These are phyloP conservation scores for Lactarius sanguifluus DNA, from an alignment of 768 basidiomycete genomes.

Conservation along the genomic window DNA sequence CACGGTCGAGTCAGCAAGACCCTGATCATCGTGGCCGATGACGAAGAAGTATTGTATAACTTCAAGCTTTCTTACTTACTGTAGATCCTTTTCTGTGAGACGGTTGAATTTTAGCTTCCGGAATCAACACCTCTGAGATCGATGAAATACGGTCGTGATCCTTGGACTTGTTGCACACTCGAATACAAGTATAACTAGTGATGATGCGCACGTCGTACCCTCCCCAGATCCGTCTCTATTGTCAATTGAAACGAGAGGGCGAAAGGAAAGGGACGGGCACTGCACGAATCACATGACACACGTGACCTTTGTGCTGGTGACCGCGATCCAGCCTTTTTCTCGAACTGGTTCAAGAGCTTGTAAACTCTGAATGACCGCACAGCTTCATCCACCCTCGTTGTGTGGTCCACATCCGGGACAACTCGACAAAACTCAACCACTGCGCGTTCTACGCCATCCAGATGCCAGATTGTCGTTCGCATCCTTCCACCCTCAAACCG, in stretches of 20 bases:
- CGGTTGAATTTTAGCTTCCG: no score
- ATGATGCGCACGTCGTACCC: slow-evolving; percentile 47
- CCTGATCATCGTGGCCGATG: slow-evolving; percentile 12
- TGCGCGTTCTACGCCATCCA: slow-evolving; percentile 59
- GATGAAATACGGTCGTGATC: no score
- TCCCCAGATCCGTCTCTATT: no score
- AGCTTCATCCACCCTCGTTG: slow-evolving; percentile 3
- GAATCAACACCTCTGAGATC: no score
- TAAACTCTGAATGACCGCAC: slow-evolving; percentile 20
- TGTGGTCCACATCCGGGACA: slow-evolving; percentile 58
- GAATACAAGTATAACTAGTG: slow-evolving; percentile 38
- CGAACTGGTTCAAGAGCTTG: neutral
- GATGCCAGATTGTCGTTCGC: slow-evolving; percentile 69
- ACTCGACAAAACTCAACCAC: slow-evolving; percentile 60
- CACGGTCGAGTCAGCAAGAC: slow-evolving; percentile 18
- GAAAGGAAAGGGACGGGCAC: no score
- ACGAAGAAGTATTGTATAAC: neutral
- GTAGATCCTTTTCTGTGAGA: neutral
- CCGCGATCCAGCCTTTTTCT: neutral
- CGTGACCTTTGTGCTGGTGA: neutral
- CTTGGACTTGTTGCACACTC: no score
- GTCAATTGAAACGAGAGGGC: slow-evolving; percentile 26
- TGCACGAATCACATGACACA: neutral
- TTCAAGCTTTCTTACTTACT: neutral
- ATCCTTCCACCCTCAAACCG: slow-evolving; percentile 68